These are phyloP conservation scores for Blastobotrys apis DNA, from an alignment of 1,139 yeast species.

Conservation along the genomic window DNA sequence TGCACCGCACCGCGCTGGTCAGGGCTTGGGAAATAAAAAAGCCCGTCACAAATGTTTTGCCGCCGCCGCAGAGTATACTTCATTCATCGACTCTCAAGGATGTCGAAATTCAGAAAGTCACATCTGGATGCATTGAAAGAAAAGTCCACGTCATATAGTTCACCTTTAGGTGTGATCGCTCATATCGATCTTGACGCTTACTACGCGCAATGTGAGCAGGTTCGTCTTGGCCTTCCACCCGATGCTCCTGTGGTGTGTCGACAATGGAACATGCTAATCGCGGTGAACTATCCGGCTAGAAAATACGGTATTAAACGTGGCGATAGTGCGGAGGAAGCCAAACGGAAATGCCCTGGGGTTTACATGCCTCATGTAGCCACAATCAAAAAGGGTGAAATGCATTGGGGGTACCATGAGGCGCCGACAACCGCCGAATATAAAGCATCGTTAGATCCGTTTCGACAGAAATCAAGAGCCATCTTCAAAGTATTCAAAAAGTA, in stretches of 20 bases:
- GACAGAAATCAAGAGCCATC: conserved; percentile 81
- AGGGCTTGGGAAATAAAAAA: too few species aligned
- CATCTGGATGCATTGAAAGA: conserved; percentile 24
- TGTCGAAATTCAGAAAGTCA: conserved; percentile 22
- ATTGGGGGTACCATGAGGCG: conserved; percentile 67
- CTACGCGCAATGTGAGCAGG: conserved; percentile 86
- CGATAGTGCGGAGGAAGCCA: conserved; percentile 66
- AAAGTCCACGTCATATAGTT: conserved; percentile 30
- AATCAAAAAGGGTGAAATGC: conserved; percentile 76
- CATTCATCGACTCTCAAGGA: conserved; percentile 1
- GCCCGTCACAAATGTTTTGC: too few species aligned
- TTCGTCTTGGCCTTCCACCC: conserved; percentile 57
- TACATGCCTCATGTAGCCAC: conserved; percentile 92
- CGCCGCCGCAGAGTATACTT: too few species aligned
- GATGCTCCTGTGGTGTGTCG: conserved; percentile 89
- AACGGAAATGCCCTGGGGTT: conserved; percentile 66
- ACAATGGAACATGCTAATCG: conserved; percentile 87
- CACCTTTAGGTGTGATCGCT: conserved; percentile 77
- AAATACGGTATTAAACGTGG: conserved; percentile 75
- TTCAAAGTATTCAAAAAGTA: conserved; percentile 51
- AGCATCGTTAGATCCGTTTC: conserved; percentile 85
- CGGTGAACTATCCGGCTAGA: conserved; percentile 77
- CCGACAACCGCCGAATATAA: conserved; percentile 55
- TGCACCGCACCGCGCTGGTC: background rate
- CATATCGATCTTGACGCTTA: conserved; percentile 92